These are phyloP conservation scores for Flagelloscypha sp. DNA, from an alignment of 768 basidiomycete genomes.

Conservation along the genomic window DNA sequence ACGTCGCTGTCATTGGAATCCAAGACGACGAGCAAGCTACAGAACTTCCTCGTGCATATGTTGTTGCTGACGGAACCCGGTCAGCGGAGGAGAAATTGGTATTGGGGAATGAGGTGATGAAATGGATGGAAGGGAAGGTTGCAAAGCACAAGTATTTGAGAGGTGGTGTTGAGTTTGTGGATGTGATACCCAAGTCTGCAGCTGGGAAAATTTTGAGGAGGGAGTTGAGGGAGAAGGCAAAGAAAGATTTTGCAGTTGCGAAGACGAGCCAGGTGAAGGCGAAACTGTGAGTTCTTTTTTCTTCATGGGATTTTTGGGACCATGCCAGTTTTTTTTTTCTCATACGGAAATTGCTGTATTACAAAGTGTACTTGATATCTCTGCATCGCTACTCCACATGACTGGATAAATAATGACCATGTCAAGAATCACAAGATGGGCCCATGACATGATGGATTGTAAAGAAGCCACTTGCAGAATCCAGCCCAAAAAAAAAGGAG, in stretches of 20 bases:
- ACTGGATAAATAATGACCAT: too few relatives aligned
- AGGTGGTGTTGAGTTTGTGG: conserved; percentile 61
- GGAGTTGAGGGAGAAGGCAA: conserved; percentile 62
- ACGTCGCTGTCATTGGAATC: conserved; percentile 53
- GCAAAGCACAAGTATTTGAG: conserved; percentile 72
- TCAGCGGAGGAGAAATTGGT: neutral
- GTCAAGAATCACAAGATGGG: too few relatives aligned
- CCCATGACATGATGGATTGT: too few relatives aligned
- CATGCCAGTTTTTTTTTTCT: too few relatives aligned
- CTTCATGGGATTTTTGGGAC: too few relatives aligned
- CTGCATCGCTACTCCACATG: too few relatives aligned
- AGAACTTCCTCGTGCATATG: conserved; percentile 41
- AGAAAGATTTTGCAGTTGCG: conserved; percentile 34
- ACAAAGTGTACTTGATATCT: too few relatives aligned
- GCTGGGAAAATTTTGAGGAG: conserved; percentile 84
- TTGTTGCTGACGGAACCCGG: conserved; percentile 8
- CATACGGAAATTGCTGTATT: too few relatives aligned
- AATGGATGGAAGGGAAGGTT: conserved; percentile 64
- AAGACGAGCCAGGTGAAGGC: conserved; percentile 15
- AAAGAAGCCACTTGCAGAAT: too few relatives aligned
- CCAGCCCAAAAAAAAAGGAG: too few relatives aligned
- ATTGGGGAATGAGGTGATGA: conserved; percentile 12
- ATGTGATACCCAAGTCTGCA: conserved; percentile 66
- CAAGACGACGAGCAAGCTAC: conserved; percentile 38
- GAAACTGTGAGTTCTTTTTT: neutral